Evolutionary conservation across 2,329 filamentous ascomycete genomes (phyloP).

Genomic region (Erysiphe pulchra): DNA sequence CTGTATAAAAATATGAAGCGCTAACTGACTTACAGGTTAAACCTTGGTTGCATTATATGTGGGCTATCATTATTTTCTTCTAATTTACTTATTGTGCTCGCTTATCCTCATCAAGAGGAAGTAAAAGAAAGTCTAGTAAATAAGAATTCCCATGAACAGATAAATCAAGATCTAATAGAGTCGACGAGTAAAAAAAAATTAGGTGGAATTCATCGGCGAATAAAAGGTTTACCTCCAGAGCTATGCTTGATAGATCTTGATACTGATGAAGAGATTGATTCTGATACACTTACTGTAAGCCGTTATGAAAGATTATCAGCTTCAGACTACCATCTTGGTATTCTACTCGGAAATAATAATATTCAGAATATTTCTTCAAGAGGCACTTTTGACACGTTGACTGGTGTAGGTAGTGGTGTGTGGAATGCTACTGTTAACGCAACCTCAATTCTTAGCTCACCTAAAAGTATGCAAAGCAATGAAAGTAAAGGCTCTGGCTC

Average conservation of each 20-base stretch:
- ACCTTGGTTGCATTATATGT: slow-evolving; percentile 93
- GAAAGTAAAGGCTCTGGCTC: slow-evolving; percentile 31
- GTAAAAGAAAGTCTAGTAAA: slow-evolving; percentile 3
- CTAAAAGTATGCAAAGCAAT: slow-evolving; percentile 44
- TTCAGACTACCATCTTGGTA: slow-evolving; percentile 73
- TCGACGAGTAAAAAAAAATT: slow-evolving; percentile 30
- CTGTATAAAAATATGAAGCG: slow-evolving; percentile 4
- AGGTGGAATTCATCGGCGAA: slow-evolving; percentile 41
- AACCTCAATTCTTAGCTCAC: slow-evolving; percentile 64
- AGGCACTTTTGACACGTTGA: slow-evolving; percentile 53
- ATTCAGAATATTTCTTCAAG: slow-evolving; percentile 33
- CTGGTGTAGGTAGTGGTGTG: slow-evolving; percentile 46
- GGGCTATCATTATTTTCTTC: slow-evolving; percentile 92
- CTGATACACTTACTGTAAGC: slow-evolving; percentile 63
- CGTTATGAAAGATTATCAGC: slow-evolving; percentile 68
- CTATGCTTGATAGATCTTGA: slow-evolving; percentile 72
- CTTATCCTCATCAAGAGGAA: slow-evolving; percentile 42
- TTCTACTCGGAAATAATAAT: slow-evolving; percentile 52
- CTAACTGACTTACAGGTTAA: slow-evolving; percentile 29
- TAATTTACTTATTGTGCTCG: slow-evolving; percentile 70
- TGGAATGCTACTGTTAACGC: slow-evolving; percentile 85
- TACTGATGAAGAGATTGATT: slow-evolving; percentile 61
- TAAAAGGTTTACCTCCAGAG: slow-evolving; percentile 66
- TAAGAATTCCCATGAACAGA: slow-evolving; percentile 14
- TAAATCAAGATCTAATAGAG: slow-evolving; percentile 17